phyloP scores from a whole-genome alignment of 2,329 filamentous ascomycete genomes.

The Thermomyces lanuginosus region DNA sequence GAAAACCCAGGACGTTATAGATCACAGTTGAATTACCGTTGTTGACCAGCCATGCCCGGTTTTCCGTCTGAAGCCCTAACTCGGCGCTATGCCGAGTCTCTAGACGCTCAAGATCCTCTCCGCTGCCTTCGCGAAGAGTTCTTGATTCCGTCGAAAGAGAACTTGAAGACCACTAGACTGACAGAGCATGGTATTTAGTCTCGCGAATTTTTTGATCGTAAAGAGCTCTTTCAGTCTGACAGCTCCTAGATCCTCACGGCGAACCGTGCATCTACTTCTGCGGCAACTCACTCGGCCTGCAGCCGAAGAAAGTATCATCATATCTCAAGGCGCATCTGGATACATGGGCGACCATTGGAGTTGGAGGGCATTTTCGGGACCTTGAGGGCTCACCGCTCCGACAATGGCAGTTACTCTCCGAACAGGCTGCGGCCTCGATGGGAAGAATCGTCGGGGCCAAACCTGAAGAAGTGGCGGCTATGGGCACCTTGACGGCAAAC shows the following conservation, averaged over 20 bases:
- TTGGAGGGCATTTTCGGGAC: conserved; percentile 62
- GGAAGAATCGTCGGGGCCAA: conserved; percentile 57
- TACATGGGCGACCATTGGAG: conserved; percentile 69
- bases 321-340: conserved; percentile 57
- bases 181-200: conserved; percentile 18
- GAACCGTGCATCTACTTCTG: conserved; percentile 54
- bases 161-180: conserved; percentile 49
- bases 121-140: conserved; percentile 52
- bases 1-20: no score
- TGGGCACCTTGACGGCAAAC: conserved; percentile 73
- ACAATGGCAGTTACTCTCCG: conserved; percentile 63
- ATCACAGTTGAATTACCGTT: no score
- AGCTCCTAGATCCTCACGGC: conserved; percentile 17
- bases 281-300: conserved; percentile 74
- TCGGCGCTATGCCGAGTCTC: conserved; percentile 25
- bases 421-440: conserved; percentile 53
- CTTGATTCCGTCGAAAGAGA: conserved; percentile 57
- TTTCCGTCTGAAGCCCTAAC: conserved; percentile 18
- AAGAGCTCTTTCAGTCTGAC: background rate
- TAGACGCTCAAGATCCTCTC: conserved; percentile 47
- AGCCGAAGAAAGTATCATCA: conserved; percentile 50
- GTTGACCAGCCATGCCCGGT: conserved; percentile 13
- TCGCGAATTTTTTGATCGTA: background rate
- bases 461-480: conserved; percentile 59
- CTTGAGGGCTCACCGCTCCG: conserved; percentile 50